These are phyloP conservation scores for Pseudogymnoascus sp. DNA, from an alignment of 2,329 filamentous ascomycete species.

Conservation along the genomic window DNA sequence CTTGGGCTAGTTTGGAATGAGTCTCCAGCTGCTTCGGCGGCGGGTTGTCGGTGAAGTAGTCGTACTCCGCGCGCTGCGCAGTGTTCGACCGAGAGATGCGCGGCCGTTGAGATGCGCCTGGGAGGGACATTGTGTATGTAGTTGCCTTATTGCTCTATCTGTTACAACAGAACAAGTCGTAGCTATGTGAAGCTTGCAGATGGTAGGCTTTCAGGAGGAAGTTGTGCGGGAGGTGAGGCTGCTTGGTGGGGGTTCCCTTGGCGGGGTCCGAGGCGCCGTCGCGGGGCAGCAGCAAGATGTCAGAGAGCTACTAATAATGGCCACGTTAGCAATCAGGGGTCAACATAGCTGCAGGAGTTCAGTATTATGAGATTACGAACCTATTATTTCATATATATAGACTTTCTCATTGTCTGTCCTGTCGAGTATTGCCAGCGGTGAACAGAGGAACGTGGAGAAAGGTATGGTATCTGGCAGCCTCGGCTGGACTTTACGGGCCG, in stretches of 20 bases:
- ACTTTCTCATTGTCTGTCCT: not conserved
- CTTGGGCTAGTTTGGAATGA: slow-evolving; percentile 59
- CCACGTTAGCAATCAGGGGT: not conserved
- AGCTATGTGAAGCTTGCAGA: not conserved
- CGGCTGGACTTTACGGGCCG: slow-evolving; percentile 4
- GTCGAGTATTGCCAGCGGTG: not conserved
- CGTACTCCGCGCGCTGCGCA: slow-evolving; percentile 46
- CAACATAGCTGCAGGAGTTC: not conserved
- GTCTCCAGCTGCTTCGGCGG: slow-evolving; percentile 67
- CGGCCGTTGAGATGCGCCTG: not conserved
- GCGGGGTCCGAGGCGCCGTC: not conserved
- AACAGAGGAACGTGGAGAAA: slow-evolving; percentile 6
- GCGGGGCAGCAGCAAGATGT: not conserved
- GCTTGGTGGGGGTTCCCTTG: slow-evolving; percentile 3
- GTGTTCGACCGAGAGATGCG: slow-evolving; percentile 10
- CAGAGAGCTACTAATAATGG: not conserved
- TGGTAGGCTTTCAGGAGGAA: not conserved
- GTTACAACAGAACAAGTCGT: not conserved
- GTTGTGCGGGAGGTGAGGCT: not conserved
- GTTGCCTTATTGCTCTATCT: not conserved
- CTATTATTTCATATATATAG: not conserved
- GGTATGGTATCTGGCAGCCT: slow-evolving; percentile 6
- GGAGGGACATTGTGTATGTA: not conserved
- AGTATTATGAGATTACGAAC: not conserved
- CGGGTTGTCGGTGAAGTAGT: slow-evolving; percentile 81